These are phyloP conservation scores for Xanthoconium purpureum DNA, from an alignment of 768 basidiomycete species.

Conservation along the genomic window DNA sequence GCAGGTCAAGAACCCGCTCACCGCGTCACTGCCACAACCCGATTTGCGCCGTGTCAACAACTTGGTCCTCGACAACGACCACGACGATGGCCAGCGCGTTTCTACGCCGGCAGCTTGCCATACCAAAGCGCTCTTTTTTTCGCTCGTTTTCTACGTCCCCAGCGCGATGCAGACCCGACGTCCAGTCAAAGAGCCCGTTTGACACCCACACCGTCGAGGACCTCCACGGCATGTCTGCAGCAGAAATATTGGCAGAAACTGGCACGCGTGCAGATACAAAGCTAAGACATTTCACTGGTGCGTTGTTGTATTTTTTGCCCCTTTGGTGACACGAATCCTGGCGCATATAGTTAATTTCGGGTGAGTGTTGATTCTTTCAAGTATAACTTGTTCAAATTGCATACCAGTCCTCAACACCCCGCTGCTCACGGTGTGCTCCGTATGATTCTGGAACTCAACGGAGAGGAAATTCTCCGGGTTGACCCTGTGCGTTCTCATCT, in stretches of 20 bases:
- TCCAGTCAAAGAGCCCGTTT: slow-evolving; percentile 46
- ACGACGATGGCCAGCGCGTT: slow-evolving; percentile 62
- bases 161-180: slow-evolving; percentile 20
- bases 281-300: slow-evolving; percentile 93
- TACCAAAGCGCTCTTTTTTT: slow-evolving; percentile 29
- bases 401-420: slow-evolving; percentile 78
- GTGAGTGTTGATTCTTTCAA: slow-evolving; percentile 34
- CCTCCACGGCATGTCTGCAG: slow-evolving; percentile 73
- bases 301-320: slow-evolving; percentile 20
- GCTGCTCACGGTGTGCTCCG: slow-evolving; percentile 98
- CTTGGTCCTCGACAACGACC: slow-evolving; percentile 27
- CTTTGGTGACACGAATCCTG: slow-evolving; percentile 8
- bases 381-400: neutral
- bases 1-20: slow-evolving; percentile 15
- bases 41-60: slow-evolving; percentile 22
- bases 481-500: slow-evolving; percentile 58
- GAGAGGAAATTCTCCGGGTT: slow-evolving; percentile 88
- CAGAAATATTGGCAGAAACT: slow-evolving; percentile 77
- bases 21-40: slow-evolving; percentile 23
- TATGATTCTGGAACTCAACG: slow-evolving; percentile 95
- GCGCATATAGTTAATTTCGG: slow-evolving; percentile 81
- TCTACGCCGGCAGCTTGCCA: slow-evolving; percentile 55
- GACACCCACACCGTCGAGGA: slow-evolving; percentile 81
- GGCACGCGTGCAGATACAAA: slow-evolving; percentile 68
- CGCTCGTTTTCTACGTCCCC: slow-evolving; percentile 28